Conservation (phyloP, 768 basidiomycete genomes). For the Phylloporus arenicola region DNA sequence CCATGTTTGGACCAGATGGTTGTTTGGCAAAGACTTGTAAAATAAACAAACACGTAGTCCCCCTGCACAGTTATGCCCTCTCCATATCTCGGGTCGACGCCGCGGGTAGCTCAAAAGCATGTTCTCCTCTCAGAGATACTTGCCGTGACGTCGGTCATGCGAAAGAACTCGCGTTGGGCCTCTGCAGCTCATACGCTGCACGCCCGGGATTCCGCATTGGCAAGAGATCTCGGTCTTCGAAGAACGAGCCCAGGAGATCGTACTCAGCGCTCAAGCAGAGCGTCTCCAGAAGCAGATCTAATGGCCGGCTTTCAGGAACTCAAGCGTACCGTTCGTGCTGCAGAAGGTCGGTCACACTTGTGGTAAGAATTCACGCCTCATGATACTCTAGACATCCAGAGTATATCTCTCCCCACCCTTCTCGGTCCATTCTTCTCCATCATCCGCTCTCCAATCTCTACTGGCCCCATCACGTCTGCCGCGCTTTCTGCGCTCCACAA, state of each 20-base stretch:
- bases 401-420: constrained; percentile 54
- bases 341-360: constrained; percentile 46
- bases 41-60: constrained; percentile 21
- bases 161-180: constrained; percentile 97
- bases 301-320: constrained; percentile 89
- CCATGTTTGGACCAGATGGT: neutral
- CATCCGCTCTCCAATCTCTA: constrained; percentile 89
- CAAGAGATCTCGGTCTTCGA: constrained; percentile 69
- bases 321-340: constrained; percentile 64
- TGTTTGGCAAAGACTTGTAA: constrained; percentile 25
- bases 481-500: constrained; percentile 84
- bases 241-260: constrained; percentile 47
- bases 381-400: constrained; percentile 50
- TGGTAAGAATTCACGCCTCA: constrained; percentile 10
- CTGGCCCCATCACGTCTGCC: constrained; percentile 95
- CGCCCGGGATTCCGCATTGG: constrained; percentile 60
- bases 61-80: constrained; percentile 12
- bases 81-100: constrained; percentile 8
- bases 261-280: constrained; percentile 41
- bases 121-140: constrained; percentile 87
- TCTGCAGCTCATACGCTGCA: constrained; percentile 60
- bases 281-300: constrained; percentile 72
- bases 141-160: constrained; percentile 89
- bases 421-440: constrained; percentile 89
- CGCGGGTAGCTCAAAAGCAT: constrained; percentile 57